Percentiles rank a stretch among this genome's conserved stretches.
These are phyloP conservation scores for Sporothrix pallida DNA, from an alignment of 2,329 filamentous ascomycete genomes.

Conservation along the genomic window DNA sequence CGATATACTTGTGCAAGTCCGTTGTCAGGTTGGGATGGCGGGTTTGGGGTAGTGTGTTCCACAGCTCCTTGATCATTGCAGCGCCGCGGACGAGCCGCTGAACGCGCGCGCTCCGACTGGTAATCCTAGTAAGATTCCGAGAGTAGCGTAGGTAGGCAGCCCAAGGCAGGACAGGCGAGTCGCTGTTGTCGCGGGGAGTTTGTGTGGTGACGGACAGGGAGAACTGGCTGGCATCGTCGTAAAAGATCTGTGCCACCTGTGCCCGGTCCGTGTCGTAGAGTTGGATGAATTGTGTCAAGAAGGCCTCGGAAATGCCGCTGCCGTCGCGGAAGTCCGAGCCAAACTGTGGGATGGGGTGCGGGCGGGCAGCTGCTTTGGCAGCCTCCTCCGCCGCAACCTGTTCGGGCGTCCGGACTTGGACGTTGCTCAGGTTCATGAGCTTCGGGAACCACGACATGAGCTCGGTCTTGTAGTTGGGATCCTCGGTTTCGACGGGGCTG, in stretches of 20 bases:
- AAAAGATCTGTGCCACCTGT: constrained; percentile 68
- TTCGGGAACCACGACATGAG: constrained; percentile 83
- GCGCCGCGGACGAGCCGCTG: constrained; percentile 70
- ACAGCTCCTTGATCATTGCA: constrained; percentile 69
- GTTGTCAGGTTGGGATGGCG: constrained; percentile 73
- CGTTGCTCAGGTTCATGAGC: constrained; percentile 76
- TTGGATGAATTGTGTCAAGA: constrained; percentile 74
- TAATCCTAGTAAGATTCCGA: constrained; percentile 76
- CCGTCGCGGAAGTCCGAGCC: constrained; percentile 76
- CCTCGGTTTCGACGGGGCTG: constrained; percentile 71
- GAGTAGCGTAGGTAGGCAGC: constrained; percentile 76
- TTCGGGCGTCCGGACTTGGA: constrained; percentile 74
- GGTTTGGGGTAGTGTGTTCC: constrained; percentile 73
- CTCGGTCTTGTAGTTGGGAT: constrained; percentile 68
- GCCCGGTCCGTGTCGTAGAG: constrained; percentile 75
- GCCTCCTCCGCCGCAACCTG: constrained; percentile 64
- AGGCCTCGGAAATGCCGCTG: constrained; percentile 74
- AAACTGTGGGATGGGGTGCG: constrained; percentile 63
- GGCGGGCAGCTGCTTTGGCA: constrained; percentile 53
- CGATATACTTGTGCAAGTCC: constrained; percentile 74
- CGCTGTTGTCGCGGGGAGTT: constrained; percentile 54
- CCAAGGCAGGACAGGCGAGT: constrained; percentile 64
- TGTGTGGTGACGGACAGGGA: constrained; percentile 73
- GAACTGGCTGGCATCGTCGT: constrained; percentile 77
- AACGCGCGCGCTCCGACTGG: constrained; percentile 58